A percentile compares a stretch with the other conserved stretches of the same genome.
Conservation (phyloP, 345 rosid genomes). For the Raphanus sativus region DNA sequence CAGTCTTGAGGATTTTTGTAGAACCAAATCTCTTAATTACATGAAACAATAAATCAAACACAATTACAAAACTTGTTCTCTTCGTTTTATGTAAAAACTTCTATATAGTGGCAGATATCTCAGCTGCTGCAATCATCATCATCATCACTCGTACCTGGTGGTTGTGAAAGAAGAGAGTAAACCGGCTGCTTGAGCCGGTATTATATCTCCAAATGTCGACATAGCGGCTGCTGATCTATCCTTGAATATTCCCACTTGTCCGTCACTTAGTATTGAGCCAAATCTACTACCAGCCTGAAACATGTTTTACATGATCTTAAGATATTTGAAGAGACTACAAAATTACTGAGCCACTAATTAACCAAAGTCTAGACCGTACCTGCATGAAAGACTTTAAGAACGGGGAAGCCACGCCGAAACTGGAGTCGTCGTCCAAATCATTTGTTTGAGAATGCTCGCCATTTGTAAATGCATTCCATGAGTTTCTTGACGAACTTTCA, state of each 20-base stretch:
- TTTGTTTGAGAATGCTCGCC: slow-evolving; percentile 66
- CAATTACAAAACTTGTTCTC: slow-evolving; percentile 31
- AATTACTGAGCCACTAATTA: neutral
- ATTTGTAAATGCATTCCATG: slow-evolving; percentile 66
- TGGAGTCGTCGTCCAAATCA: slow-evolving; percentile 63
- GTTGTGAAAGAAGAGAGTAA: slow-evolving; percentile 95
- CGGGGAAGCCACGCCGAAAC: slow-evolving; percentile 85
- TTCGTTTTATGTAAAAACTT: slow-evolving; percentile 26
- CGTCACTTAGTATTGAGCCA: slow-evolving; percentile 90
- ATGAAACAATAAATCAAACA: slow-evolving; percentile 31
- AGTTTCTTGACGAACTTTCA: slow-evolving; percentile 56
- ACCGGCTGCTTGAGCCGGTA: slow-evolving; percentile 93
- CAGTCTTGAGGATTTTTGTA: slow-evolving; percentile 26
- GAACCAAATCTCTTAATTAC: slow-evolving; percentile 33
- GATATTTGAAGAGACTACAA: neutral
- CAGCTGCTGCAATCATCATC: slow-evolving; percentile 13
- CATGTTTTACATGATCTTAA: neutral
- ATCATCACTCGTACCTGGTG: slow-evolving; percentile 58
- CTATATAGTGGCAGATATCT: slow-evolving; percentile 20
- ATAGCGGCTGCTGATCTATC: slow-evolving; percentile 95
- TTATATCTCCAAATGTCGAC: slow-evolving; percentile 95
- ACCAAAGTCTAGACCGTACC: slow-evolving; percentile 41
- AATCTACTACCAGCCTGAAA: slow-evolving; percentile 92
- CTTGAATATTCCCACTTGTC: slow-evolving; percentile 96
- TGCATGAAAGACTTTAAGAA: slow-evolving; percentile 92